These are phyloP conservation scores for Aureobasidium sp. DNA, from an alignment of 2,329 filamentous ascomycete genomes.

Conservation along the genomic window DNA sequence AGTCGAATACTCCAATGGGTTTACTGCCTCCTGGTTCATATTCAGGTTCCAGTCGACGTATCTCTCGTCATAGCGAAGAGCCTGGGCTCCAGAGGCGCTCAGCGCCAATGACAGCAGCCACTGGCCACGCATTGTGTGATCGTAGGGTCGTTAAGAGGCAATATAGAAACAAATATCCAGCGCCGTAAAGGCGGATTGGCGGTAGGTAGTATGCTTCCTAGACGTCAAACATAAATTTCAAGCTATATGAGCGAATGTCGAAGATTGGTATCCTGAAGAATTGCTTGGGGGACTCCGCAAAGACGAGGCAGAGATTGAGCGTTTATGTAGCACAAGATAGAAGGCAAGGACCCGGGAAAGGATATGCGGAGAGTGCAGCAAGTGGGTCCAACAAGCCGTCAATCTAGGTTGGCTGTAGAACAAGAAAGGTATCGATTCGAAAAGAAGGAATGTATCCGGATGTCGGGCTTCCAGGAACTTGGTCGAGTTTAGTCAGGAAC, in stretches of 20 bases:
- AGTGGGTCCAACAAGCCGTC: slow-evolving; percentile 4
- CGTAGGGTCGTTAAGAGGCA: background rate
- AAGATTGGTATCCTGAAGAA: background rate
- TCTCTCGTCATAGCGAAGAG: slow-evolving; percentile 39
- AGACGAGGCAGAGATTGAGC: background rate
- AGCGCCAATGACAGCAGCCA: slow-evolving; percentile 7
- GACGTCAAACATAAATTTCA: slow-evolving; percentile 1
- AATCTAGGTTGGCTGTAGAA: background rate
- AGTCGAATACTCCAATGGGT: slow-evolving; percentile 53
- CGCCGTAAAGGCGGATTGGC: slow-evolving; percentile 5
- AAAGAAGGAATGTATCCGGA: background rate
- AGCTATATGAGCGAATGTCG: background rate
- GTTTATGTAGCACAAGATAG: slow-evolving; percentile 12
- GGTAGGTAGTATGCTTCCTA: background rate
- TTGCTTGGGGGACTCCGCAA: background rate
- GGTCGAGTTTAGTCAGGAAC: slow-evolving; percentile 1
- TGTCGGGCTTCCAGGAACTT: background rate
- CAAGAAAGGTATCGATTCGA: background rate
- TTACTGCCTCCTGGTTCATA: slow-evolving; percentile 48
- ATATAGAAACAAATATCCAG: background rate
- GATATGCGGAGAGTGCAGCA: slow-evolving; percentile 10
- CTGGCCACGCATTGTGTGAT: slow-evolving; percentile 8
- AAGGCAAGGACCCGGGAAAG: slow-evolving; percentile 3
- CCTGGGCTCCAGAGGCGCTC: background rate
- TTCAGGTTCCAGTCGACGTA: slow-evolving; percentile 55